Evolutionary conservation across 306 rosid species (phyloP).

Genomic region (Styphnolobium japonicum): DNA sequence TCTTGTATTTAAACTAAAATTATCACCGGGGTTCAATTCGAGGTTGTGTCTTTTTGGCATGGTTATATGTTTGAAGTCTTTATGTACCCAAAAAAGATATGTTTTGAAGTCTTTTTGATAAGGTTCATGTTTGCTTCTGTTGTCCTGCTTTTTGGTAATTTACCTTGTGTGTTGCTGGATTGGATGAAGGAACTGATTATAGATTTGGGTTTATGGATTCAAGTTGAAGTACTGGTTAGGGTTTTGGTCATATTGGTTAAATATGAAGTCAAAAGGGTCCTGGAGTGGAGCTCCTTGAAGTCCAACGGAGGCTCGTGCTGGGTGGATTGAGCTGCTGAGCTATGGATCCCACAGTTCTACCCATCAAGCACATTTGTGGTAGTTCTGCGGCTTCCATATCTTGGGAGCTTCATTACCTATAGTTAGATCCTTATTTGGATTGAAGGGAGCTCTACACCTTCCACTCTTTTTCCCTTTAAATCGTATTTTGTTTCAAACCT

Average conservation of each 20-base stretch:
- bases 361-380: background rate
- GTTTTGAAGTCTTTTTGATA: too few species aligned
- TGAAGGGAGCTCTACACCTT: constrained; percentile 79
- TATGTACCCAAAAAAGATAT: too few species aligned
- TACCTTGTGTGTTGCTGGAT: background rate
- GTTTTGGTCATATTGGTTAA: background rate
- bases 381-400: constrained; percentile 68
- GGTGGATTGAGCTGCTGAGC: constrained; percentile 61
- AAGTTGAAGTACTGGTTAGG: background rate
- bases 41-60: too few species aligned
- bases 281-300: constrained; percentile 64
- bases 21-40: too few species aligned
- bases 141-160: background rate
- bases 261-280: background rate
- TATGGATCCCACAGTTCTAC: constrained; percentile 69
- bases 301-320: constrained; percentile 57
- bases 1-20: background rate
- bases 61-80: too few species aligned
- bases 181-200: too few species aligned
- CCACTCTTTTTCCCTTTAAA: background rate
- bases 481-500: background rate
- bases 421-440: constrained; percentile 59
- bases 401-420: constrained; percentile 50
- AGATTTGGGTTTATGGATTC: background rate
- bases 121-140: background rate